Percentiles rank a stretch among this genome's conserved stretches.
Evolutionary conservation across 352 stramenopile species (phyloP).

Genomic region (Pythium folliculosum): DNA sequence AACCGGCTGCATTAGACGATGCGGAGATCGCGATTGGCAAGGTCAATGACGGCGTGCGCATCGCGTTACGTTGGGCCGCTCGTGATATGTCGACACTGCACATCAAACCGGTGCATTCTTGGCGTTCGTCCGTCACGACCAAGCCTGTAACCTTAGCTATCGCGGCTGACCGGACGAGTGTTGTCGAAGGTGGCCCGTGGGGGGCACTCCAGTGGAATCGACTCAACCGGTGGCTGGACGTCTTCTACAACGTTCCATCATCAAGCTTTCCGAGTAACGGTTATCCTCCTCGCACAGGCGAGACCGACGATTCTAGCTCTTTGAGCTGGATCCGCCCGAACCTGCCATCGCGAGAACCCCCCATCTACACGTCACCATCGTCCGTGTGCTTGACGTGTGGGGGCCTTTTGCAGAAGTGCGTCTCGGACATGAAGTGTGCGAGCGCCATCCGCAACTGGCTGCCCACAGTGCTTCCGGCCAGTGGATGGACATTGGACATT

Average conservation of each 20-base stretch:
- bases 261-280: constrained; percentile 9
- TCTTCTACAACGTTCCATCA: constrained; percentile 14
- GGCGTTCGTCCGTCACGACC: neutral
- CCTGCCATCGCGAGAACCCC: no score
- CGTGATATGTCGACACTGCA: neutral
- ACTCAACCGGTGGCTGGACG: constrained; percentile 14
- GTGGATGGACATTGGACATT: no score
- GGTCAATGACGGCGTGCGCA: neutral
- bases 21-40: no score
- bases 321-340: no score
- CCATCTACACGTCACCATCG: neutral
- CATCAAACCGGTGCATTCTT: neutral
- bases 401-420: neutral
- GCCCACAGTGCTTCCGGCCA: neutral
- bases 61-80: neutral
- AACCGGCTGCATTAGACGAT: neutral
- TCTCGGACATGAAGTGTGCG: neutral
- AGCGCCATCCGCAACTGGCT: neutral
- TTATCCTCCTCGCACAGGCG: neutral
- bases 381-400: neutral
- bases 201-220: constrained; percentile 15
- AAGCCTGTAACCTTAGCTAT: neutral
- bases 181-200: neutral
- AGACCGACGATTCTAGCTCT: neutral
- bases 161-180: neutral